phyloP scores from a whole-genome alignment of 306 rosid species.

The Potentilla sterilis region DNA sequence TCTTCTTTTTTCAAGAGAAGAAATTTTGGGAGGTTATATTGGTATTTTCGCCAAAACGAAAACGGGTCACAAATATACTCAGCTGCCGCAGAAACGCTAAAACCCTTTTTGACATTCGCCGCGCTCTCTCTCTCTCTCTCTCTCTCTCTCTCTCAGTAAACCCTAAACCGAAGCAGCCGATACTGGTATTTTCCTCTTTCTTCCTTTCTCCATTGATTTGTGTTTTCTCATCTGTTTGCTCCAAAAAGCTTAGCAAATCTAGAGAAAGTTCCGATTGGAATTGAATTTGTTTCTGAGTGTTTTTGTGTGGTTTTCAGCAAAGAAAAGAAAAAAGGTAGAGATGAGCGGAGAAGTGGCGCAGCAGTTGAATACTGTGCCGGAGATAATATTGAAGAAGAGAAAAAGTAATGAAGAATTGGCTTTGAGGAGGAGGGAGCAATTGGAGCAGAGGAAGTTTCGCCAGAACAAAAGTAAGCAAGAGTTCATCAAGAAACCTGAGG shows the following conservation, averaged over 20 bases:
- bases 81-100: neutral
- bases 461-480: slow-evolving; percentile 39
- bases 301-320: neutral
- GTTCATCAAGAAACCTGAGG: slow-evolving; percentile 73
- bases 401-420: slow-evolving; percentile 49
- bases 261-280: neutral
- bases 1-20: too few species aligned
- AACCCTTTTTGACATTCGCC: neutral
- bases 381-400: slow-evolving; percentile 50
- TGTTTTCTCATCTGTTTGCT: neutral
- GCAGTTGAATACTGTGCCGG: slow-evolving; percentile 38
- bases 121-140: neutral
- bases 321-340: neutral
- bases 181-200: neutral
- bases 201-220: neutral
- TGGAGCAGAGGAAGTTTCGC: slow-evolving; percentile 44
- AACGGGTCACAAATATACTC: too few species aligned
- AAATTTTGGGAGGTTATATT: too few species aligned
- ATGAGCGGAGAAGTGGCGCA: slow-evolving; percentile 43
- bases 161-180: neutral
- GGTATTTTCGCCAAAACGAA: too few species aligned
- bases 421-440: slow-evolving; percentile 47
- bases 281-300: neutral
- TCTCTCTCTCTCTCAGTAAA: neutral
- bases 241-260: neutral